Evolutionary conservation across 2,329 filamentous ascomycete species (phyloP).

Genomic region (Penicillium sp.): DNA sequence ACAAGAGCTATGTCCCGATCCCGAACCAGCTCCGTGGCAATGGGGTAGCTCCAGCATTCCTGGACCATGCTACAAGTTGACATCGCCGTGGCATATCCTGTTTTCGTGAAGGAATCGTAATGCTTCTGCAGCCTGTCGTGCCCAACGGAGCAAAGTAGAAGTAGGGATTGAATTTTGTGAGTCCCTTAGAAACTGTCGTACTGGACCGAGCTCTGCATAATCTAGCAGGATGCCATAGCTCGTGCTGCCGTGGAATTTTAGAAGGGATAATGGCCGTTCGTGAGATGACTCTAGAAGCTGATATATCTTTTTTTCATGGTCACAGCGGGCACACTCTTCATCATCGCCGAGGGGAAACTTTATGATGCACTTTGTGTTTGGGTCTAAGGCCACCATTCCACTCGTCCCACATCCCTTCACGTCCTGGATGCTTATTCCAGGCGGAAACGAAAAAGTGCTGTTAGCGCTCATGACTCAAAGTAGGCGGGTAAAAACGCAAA

Average conservation of each 20-base stretch:
- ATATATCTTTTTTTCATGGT: slow-evolving; percentile 9
- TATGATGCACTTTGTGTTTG: slow-evolving; percentile 4
- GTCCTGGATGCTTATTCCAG: slow-evolving; percentile 3
- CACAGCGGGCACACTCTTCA: slow-evolving; percentile 1
- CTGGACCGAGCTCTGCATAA: slow-evolving; percentile 1
- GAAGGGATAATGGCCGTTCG: neutral
- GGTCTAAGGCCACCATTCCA: slow-evolving; percentile 3
- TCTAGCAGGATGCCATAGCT: slow-evolving; percentile 4
- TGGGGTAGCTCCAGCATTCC: no score
- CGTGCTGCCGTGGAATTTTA: slow-evolving; percentile 4
- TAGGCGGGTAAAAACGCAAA: no score
- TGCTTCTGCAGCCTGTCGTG: slow-evolving; percentile 5
- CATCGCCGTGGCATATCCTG: slow-evolving; percentile 5
- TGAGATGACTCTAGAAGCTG: slow-evolving; percentile 3
- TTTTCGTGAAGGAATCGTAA: slow-evolving; percentile 5
- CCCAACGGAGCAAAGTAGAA: slow-evolving; percentile 7
- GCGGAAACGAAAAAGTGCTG: slow-evolving; percentile 1
- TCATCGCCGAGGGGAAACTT: slow-evolving; percentile 6
- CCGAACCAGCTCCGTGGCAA: no score
- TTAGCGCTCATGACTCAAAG: slow-evolving; percentile 34
- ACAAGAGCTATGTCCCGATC: no score
- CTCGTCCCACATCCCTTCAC: neutral
- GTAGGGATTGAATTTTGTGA: neutral
- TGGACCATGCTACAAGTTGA: no score
- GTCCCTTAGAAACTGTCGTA: neutral